Conservation (phyloP, 345 rosid species). For the Corchorus olitorius region DNA sequence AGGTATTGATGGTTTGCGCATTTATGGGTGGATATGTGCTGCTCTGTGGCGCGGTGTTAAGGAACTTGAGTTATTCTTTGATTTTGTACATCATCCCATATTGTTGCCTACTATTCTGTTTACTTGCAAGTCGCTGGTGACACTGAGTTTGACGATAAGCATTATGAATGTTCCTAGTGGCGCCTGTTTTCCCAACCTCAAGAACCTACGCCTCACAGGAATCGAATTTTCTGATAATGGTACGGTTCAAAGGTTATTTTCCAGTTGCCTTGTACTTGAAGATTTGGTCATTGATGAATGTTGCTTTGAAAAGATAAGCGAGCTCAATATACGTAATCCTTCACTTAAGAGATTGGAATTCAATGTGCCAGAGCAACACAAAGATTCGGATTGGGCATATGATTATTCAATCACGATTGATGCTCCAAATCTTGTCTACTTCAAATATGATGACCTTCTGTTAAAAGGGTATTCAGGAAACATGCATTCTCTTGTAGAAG, state of each 20-base stretch:
- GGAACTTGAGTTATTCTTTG: not conserved
- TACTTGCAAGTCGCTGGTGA: not conserved
- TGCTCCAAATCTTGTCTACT: not conserved
- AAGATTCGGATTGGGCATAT: too few species aligned
- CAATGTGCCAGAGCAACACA: too few species aligned
- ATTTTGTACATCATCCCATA: not conserved
- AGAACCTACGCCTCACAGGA: not conserved
- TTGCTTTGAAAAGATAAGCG: too few species aligned
- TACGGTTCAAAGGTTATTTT: not conserved
- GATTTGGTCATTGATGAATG: not conserved
- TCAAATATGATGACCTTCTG: not conserved
- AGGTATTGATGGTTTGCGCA: not conserved
- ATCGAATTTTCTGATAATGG: not conserved
- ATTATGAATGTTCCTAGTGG: not conserved
- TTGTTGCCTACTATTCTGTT: not conserved
- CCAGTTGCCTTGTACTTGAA: not conserved
- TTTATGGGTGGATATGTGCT: slow-evolving; percentile 3
- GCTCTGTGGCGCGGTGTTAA: not conserved
- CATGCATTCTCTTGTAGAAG: not conserved
- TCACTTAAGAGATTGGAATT: not conserved
- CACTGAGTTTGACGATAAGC: not conserved
- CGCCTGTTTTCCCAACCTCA: not conserved
- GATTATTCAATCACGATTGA: not conserved
- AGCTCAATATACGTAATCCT: not conserved
- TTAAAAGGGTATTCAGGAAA: not conserved